Percentiles rank a stretch among this genome's conserved stretches.
Evolutionary conservation across 768 basidiomycete species (phyloP).

Genomic region (Lepiota venenata): DNA sequence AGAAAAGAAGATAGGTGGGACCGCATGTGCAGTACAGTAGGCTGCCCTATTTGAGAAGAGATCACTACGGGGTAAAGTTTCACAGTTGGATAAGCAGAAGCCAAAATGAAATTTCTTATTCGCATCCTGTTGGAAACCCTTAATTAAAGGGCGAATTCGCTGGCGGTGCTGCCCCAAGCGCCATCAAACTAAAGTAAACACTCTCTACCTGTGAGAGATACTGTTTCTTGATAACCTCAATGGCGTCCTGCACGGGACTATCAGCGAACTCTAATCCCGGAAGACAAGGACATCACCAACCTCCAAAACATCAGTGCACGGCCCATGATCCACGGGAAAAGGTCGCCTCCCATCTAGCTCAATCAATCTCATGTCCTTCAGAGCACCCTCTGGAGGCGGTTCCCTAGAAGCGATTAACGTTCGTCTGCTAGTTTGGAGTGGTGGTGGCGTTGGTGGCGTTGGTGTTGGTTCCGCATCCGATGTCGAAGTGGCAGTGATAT

Average conservation of each 20-base stretch:
- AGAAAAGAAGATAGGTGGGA: too few species aligned
- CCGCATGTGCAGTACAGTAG: too few species aligned
- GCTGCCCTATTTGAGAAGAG: too few species aligned
- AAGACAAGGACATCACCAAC: slow-evolving; percentile 28
- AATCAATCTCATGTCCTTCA: slow-evolving; percentile 50
- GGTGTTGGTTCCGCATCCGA: background rate
- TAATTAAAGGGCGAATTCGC: slow-evolving; percentile 3
- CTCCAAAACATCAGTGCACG: slow-evolving; percentile 53
- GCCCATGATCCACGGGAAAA: slow-evolving; percentile 81
- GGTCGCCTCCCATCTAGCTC: slow-evolving; percentile 81
- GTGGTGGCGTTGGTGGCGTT: background rate
- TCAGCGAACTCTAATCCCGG: background rate
- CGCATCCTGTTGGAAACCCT: background rate
- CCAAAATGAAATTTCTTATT: too few species aligned
- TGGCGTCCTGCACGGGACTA: slow-evolving; percentile 50
- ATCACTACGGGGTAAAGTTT: too few species aligned
- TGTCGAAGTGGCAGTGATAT: background rate
- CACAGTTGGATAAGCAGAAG: too few species aligned
- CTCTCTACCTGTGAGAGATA: slow-evolving; percentile 53
- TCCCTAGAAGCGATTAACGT: background rate
- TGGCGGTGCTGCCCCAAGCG: slow-evolving; percentile 30
- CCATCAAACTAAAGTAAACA: slow-evolving; percentile 67
- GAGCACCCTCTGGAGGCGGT: slow-evolving; percentile 13
- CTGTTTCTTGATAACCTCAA: slow-evolving; percentile 53
- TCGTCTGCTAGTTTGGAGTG: background rate